Evolutionary conservation across 2,329 filamentous ascomycete genomes (phyloP).

Genomic region (Diaporthe longicolla): DNA sequence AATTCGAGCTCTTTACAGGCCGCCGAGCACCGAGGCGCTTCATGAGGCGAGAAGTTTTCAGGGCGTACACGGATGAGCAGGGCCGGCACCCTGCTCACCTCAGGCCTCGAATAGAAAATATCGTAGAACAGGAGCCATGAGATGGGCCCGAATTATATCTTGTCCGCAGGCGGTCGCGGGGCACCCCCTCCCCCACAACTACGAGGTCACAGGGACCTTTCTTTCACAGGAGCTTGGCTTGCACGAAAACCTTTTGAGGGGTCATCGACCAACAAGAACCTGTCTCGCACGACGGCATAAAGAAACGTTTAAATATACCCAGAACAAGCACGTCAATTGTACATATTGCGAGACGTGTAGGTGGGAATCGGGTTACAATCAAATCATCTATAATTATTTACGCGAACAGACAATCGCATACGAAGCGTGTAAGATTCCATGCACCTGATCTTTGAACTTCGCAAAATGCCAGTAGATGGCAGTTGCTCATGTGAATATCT

Average conservation of each 20-base stretch:
- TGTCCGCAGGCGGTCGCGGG: slow-evolving; percentile 8
- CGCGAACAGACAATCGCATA: background rate
- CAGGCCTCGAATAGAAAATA: slow-evolving; percentile 56
- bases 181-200: background rate
- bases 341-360: slow-evolving; percentile 2
- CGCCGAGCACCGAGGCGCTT: slow-evolving; percentile 76
- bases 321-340: slow-evolving; percentile 1
- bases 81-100: slow-evolving; percentile 58
- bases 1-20: slow-evolving; percentile 86
- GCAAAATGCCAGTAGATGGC: background rate
- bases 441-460: too few relatives aligned
- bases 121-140: slow-evolving; percentile 58
- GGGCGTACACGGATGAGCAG: slow-evolving; percentile 59
- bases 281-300: background rate
- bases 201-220: background rate
- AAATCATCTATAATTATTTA: background rate
- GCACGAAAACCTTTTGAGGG: background rate
- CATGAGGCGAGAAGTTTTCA: slow-evolving; percentile 77
- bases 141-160: background rate
- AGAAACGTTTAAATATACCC: slow-evolving; percentile 5
- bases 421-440: background rate
- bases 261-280: background rate
- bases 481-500: background rate
- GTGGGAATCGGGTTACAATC: slow-evolving; percentile 6
- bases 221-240: background rate